Percentiles rank a stretch among this genome's conserved stretches.
Conservation (phyloP, 371 early-diverging fungal genomes). For the Phascolomyces articulosus region DNA sequence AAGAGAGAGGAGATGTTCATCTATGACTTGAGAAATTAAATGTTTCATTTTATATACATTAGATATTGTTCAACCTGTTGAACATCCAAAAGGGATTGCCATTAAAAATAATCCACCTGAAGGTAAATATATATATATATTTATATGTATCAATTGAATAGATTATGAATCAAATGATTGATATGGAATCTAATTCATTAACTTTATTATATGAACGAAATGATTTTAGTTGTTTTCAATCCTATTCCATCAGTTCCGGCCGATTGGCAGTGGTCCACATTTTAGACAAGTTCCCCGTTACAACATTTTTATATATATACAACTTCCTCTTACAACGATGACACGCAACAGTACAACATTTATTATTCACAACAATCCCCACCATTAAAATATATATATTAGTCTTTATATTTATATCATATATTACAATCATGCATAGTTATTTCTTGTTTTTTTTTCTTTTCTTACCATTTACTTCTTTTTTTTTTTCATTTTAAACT, state of each 20-base stretch:
- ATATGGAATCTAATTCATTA: too few relatives aligned
- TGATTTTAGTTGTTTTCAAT: slow-evolving; percentile 19
- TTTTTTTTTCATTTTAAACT: too few relatives aligned
- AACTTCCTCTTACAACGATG: neutral
- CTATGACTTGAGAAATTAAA: neutral
- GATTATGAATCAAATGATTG: too few relatives aligned
- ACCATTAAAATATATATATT: too few relatives aligned
- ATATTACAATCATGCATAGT: too few relatives aligned
- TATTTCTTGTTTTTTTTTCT: too few relatives aligned
- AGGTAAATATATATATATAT: neutral
- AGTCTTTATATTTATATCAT: too few relatives aligned
- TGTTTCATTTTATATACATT: neutral
- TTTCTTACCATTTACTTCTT: too few relatives aligned
- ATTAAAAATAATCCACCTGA: slow-evolving; percentile 7
- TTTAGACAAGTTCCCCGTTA: slow-evolving; percentile 3
- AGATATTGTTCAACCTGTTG: slow-evolving; percentile 1
- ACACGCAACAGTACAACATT: neutral
- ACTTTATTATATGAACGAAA: too few relatives aligned
- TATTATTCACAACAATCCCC: too few relatives aligned
- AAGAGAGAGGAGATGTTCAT: too few relatives aligned
- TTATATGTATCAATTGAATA: slow-evolving; percentile 4
- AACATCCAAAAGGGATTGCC: slow-evolving; percentile 7
- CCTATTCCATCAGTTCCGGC: slow-evolving; percentile 25
- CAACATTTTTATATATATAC: neutral
- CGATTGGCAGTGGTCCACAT: slow-evolving; percentile 26